Base-by-base conservation (phyloP, 768 basidiomycete species). In the Hericium erinaceus region DNA sequence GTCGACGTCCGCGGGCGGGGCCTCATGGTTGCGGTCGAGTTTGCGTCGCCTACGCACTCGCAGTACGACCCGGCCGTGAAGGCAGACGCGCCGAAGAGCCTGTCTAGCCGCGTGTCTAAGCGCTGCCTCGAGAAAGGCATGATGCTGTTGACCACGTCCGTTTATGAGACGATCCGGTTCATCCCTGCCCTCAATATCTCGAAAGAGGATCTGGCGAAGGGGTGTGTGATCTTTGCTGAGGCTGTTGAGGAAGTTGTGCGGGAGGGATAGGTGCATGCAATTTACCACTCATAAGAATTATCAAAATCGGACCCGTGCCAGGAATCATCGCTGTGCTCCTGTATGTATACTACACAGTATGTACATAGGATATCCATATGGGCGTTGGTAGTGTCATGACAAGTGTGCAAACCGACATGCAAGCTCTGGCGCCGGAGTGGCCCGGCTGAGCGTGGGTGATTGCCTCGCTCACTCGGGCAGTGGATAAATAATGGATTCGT, bases 131-230 rank as follows among this genome's bases (percentile, higher is more conserved):
- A 93, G 68, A 86, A 89, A 68, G 92, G 90, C 20, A 72, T 98
- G 75, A 69, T 97, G 52, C 81, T 95, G 41, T 75, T 98, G 58
- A 95, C 95, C 12, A 97, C 95, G 24, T 91, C 88, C 53, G 78
- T 90, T 24, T 95, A 89, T 69, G 88, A 95, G 69, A 87, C 87
- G 13, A 75, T 97, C 58, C 77, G 94, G 66, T 97, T 98, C 76
- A 98, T 98, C 65, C 95, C 95, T 4, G 82, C 95, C 15, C 71
- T 98, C 64, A 95, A 92, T 67, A 81, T 95, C 60, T 80, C 78
- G 22, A 70, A 81, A 69, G 80, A 77, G 68, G 92, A 98, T 67
- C 72, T 97, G 74, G 76, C 72, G 64, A 82, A 83, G 67, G 89
- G 89, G 0, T 75, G 74, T 58, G 65, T 69, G 40, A 83, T 90